phyloP scores from a whole-genome alignment of 2,329 filamentous ascomycete species.

The Paraphoma sp. region DNA sequence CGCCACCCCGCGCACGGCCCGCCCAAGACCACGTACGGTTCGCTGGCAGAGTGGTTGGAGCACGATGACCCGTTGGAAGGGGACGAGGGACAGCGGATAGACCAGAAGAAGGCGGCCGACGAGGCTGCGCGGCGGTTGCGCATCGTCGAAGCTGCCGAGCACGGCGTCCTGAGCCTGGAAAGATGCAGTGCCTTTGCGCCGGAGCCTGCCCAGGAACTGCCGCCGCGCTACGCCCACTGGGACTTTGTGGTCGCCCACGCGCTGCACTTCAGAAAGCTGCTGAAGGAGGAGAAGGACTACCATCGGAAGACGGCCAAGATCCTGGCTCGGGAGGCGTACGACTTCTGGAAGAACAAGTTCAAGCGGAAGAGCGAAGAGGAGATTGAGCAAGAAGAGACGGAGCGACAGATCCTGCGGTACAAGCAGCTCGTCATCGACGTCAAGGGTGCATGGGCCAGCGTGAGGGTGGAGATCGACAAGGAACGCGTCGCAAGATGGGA shows the following conservation, averaged over 20 bases:
- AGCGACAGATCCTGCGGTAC: constrained; percentile 72
- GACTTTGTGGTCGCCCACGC: constrained; percentile 86
- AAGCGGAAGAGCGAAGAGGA: constrained; percentile 66
- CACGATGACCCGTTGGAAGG: constrained; percentile 57
- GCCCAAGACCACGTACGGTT: constrained; percentile 54
- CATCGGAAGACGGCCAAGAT: constrained; percentile 81
- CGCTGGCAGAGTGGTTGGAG: constrained; percentile 70
- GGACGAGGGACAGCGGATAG: constrained; percentile 46
- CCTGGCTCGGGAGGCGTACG: constrained; percentile 77
- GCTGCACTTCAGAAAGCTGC: constrained; percentile 78
- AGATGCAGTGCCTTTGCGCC: constrained; percentile 76
- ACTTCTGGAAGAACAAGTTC: constrained; percentile 76
- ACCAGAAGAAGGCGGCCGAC: constrained; percentile 46
- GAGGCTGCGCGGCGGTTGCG: constrained; percentile 75
- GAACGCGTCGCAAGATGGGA: constrained; percentile 64
- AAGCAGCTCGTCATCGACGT: constrained; percentile 72
- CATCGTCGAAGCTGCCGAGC: constrained; percentile 74
- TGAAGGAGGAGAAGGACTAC: constrained; percentile 77
- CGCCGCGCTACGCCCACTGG: constrained; percentile 81
- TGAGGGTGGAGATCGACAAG: constrained; percentile 64
- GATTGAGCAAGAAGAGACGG: constrained; percentile 77
- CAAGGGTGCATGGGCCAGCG: constrained; percentile 66
- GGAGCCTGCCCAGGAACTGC: constrained; percentile 75
- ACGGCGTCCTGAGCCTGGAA: constrained; percentile 76
- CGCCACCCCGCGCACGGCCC: constrained; percentile 61